Conservation (phyloP, 441 rosid genomes). For the Omphalea diandra region DNA sequence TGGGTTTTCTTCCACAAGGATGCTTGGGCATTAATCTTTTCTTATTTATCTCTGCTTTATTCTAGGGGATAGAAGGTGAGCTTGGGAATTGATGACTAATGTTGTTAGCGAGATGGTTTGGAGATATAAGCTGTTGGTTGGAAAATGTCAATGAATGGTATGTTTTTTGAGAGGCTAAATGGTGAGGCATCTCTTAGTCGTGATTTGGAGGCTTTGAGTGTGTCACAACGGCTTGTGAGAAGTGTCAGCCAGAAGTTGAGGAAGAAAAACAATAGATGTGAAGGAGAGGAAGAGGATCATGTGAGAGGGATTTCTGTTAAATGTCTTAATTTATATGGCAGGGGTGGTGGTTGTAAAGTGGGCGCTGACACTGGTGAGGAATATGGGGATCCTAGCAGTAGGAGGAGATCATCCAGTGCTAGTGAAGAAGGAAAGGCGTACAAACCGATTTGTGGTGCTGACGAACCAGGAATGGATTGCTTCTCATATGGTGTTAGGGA, state of each 20-base stretch:
- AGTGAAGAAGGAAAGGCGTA: constrained; percentile 73
- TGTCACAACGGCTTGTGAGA: constrained; percentile 72
- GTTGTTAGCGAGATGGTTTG: constrained; percentile 14
- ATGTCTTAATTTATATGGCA: constrained; percentile 66
- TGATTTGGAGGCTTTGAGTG: constrained; percentile 64
- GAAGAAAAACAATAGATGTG: constrained; percentile 51
- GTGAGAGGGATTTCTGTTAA: constrained; percentile 53
- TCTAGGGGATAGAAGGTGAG: constrained; percentile 5
- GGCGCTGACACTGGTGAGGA: constrained; percentile 80
- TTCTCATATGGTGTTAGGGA: constrained; percentile 86
- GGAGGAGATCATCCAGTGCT: constrained; percentile 80
- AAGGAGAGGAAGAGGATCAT: constrained; percentile 53
- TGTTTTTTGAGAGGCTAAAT: constrained; percentile 44
- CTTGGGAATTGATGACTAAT: constrained; percentile 1
- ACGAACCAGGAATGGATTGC: constrained; percentile 79
- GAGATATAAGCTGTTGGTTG: constrained; percentile 17
- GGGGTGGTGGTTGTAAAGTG: constrained; percentile 93
- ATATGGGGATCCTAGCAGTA: constrained; percentile 60
- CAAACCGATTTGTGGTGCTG: constrained; percentile 57
- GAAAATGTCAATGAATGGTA: constrained; percentile 25
- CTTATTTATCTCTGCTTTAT: not conserved
- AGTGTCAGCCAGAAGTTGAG: constrained; percentile 72
- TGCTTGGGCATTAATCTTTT: not conserved
- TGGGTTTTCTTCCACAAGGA: not conserved
- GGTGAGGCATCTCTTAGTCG: constrained; percentile 55